Conservation (phyloP, 73 alveolate genomes). For the Stentor roeselii region DNA sequence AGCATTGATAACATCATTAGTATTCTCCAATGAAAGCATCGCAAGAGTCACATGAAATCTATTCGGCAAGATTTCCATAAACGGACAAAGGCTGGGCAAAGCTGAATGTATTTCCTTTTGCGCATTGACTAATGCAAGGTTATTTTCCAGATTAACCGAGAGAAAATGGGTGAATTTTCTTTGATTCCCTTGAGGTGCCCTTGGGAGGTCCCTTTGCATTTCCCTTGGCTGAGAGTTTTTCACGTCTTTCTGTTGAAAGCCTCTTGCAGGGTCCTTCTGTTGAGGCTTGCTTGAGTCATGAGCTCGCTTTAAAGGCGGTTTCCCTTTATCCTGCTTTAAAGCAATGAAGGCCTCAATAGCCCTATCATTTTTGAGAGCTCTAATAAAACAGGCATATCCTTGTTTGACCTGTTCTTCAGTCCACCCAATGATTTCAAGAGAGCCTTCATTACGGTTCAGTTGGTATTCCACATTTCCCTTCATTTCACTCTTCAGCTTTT, state of each 20-base stretch:
- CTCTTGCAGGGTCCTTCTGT: neutral
- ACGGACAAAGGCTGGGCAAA: neutral
- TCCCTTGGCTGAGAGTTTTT: no score
- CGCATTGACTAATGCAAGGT: neutral
- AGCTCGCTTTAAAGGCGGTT: no score
- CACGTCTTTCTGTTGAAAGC: no score
- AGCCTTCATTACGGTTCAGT: neutral
- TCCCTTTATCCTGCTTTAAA: neutral
- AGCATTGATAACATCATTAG: neutral
- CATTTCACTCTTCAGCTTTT: neutral
- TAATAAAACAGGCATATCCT: conserved; percentile 18
- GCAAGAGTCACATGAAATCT: conserved; percentile 16
- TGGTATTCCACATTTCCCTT: neutral
- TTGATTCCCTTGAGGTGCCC: neutral
- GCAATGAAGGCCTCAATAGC: neutral
- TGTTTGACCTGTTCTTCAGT: neutral
- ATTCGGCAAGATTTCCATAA: neutral
- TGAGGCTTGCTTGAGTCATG: no score
- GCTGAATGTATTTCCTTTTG: conserved; percentile 20
- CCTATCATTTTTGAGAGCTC: neutral
- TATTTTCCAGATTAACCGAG: neutral
- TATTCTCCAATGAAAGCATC: neutral
- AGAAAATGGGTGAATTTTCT: conserved; percentile 16
- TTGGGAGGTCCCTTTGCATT: neutral
- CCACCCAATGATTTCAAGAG: neutral